Percentiles rank a stretch among this genome's conserved stretches.
Evolutionary conservation across 2,329 filamentous ascomycete genomes (phyloP).

Genomic region (Arthrocladium fulminans): DNA sequence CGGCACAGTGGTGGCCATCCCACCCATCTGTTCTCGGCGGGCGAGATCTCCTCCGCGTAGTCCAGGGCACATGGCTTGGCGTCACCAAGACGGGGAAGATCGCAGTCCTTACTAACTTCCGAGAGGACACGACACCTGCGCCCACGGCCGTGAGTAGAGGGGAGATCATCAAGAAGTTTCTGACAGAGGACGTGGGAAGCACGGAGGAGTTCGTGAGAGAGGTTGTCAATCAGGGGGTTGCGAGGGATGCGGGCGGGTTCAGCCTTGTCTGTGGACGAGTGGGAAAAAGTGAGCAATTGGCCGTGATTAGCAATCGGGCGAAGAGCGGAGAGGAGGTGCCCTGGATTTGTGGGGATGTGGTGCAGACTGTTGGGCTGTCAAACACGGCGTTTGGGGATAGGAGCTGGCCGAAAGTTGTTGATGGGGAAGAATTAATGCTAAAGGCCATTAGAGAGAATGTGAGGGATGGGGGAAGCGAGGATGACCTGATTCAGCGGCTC

Average conservation of each 20-base stretch:
- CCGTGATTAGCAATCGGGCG: constrained; percentile 55
- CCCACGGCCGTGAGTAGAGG: constrained; percentile 46
- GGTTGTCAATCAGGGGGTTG: constrained; percentile 46
- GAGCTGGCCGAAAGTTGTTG: constrained; percentile 53
- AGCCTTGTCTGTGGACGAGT: constrained; percentile 52
- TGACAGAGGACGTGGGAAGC: constrained; percentile 37
- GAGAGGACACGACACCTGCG: constrained; percentile 42
- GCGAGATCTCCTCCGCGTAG: constrained; percentile 51
- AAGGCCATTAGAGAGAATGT: constrained; percentile 42
- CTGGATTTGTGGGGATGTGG: constrained; percentile 41
- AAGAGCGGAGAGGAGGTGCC: constrained; percentile 42
- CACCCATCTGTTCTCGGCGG: constrained; percentile 51
- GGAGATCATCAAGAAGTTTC: constrained; percentile 51
- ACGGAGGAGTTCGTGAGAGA: constrained; percentile 45
- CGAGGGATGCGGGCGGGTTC: constrained; percentile 54
- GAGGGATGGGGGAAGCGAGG: constrained; percentile 34
- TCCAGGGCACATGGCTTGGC: constrained; percentile 57
- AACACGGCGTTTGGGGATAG: constrained; percentile 52
- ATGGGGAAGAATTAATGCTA: constrained; percentile 47
- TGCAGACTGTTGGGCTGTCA: constrained; percentile 50
- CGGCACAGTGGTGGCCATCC: constrained; percentile 51
- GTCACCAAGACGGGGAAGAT: constrained; percentile 53
- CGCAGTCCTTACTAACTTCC: constrained; percentile 57
- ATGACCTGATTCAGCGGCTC: constrained; percentile 44
- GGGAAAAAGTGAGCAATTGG: constrained; percentile 39